Evolutionary conservation across 1,284 basidiomycete genomes (phyloP), one percentile per base, ranked within the genome.

Genomic region (Athelia psychrophila): DNA sequence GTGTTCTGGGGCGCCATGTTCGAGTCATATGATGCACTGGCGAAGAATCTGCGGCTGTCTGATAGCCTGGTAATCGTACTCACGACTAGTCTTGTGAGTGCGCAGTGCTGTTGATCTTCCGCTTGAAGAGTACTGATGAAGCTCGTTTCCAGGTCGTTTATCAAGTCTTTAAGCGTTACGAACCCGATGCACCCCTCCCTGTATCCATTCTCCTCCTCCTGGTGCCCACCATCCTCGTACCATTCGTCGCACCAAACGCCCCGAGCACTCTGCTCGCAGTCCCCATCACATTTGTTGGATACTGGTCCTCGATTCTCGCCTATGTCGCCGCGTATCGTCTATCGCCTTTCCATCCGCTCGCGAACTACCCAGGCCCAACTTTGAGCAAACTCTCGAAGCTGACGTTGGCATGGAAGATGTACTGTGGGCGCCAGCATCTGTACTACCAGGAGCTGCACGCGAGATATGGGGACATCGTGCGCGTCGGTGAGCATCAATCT

Each of bases 311-410:
- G 2, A 57, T 76, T 13, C 25, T 62, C 16, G 40, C 54, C 2
- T 75, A 74, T 0, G 68, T 74, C 19, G 47, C 67, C 3, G 45
- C 59, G 2, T 78, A 78, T 55, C 71, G 77, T 2, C 54, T 77
- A 3, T 75, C 76, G 2, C 73, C 75, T 0, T 68, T 71, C 50
- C 76, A 79, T 51, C 76, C 76, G 4, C 63, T 79, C 10, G 65
- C 73, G 2, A 54, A 59, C 23, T 69, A 69, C 54, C 76, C 76
- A 19, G 77, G 76, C 3, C 75, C 74, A 9, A n/a, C 64, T 1
- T 33, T 69, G 10, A 63, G 59, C 58, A 71, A 68, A 49, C 38
- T 75, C 9, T 66, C 70, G 5, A 74, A 77, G 53, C 61, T 69
- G 13, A 64, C 64, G 55, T 57, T 54, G 2, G 63, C 63, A 10